These are phyloP conservation scores for Aspergillus panamensis DNA, from an alignment of 495 filamentous ascomycete species.

Conservation along the genomic window DNA sequence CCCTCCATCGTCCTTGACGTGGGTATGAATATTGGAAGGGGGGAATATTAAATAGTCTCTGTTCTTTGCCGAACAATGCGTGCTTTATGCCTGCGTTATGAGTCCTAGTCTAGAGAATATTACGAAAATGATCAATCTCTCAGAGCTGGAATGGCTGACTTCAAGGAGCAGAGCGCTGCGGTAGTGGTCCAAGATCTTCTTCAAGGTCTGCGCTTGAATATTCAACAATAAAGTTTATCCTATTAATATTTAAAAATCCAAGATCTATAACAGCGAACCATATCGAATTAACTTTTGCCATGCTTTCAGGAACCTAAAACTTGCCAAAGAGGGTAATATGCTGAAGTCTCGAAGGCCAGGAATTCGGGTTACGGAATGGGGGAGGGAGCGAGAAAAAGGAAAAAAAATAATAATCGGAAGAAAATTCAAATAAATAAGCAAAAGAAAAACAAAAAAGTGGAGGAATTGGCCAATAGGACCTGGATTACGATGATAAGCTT, in stretches of 20 bases:
- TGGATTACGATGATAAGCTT: constrained; percentile 8
- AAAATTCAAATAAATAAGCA: not conserved
- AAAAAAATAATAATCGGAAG: constrained; percentile 6
- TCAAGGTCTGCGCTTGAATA: not conserved
- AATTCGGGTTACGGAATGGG: not conserved
- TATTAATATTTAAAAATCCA: not conserved
- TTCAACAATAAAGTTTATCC: too few species aligned
- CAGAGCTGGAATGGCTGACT: too few species aligned
- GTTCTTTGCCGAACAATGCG: not conserved
- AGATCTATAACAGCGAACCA: not conserved
- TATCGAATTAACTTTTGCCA: not conserved
- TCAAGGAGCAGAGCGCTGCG: too few species aligned
- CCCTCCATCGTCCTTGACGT: not conserved
- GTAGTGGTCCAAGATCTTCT: not conserved
- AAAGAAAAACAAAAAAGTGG: not conserved
- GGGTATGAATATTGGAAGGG: not conserved
- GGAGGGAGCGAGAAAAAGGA: not conserved
- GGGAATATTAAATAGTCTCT: not conserved
- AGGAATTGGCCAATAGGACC: constrained; percentile 11
- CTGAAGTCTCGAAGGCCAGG: not conserved
- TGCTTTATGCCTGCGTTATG: not conserved
- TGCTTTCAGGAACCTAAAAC: not conserved
- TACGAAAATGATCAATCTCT: too few species aligned
- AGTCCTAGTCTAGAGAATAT: not conserved
- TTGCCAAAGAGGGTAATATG: not conserved